Base-by-base conservation (phyloP, 352 stramenopile genomes). In the Globisporangium cederbergense region DNA sequence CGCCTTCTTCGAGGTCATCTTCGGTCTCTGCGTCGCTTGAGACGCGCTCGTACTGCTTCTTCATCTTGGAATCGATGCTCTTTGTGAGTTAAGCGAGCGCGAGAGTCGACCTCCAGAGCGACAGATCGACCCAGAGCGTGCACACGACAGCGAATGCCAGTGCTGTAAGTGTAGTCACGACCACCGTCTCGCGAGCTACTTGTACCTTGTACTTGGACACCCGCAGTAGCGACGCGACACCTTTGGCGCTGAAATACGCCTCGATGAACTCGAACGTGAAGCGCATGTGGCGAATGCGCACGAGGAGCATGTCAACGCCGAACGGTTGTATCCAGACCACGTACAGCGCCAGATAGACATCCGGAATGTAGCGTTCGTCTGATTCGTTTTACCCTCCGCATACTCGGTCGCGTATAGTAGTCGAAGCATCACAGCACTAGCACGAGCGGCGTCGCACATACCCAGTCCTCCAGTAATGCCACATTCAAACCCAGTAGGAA, bases 381-480 rank as follows among this genome's bases (percentile, higher is more conserved):
- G 58, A 16, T 34, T 1, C 46, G 34, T n/a, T 25, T 34, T 16
- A 9, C 13, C 49, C 53, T n/a, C 58, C 50, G 42, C 32, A 18
- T 22, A 32, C 28, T 56, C 43, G 62, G 54, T 9, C 28, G 49
- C 38, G 67, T 65, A 32, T 2, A 62, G 10, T 65, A 25, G n/a
- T 72, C 69, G 20, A 68, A 62, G 7, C 58, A 2, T 50, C 65
- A 73, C 11, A 85, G 53, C 25, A 56, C 20, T 16, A 65, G 38
- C 2, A 65, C 66, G 14, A 86, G 66, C 52, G 73, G 68, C 4
- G 72, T 73, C 4, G 67, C 54, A 4, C 75, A 71, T 5, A 77
- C 61, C 8, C 76, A 61, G 61, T 87, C 78, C 61, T 87, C 71
- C 6, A 87, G 60, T 55, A 83, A 55, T 3, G 74, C 78, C 5